A percentile compares a stretch with the other conserved stretches of the same genome.
These are phyloP conservation scores for Phytopythium aichiense DNA, from an alignment of 352 stramenopile species.

Conservation along the genomic window DNA sequence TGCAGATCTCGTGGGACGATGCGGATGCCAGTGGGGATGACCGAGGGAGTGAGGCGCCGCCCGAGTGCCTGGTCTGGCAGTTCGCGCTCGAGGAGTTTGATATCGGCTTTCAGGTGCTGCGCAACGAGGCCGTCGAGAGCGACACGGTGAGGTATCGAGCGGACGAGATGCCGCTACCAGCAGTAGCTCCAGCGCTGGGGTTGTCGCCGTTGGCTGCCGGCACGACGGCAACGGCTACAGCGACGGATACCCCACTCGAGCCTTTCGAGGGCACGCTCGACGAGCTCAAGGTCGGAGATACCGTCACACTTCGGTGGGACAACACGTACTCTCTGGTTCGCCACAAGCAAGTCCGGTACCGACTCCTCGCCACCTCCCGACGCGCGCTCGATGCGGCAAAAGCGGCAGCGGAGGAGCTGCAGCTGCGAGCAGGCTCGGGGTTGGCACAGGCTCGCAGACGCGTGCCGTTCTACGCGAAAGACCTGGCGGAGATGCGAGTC, in stretches of 20 bases:
- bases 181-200: too few relatives aligned
- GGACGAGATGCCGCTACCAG: not conserved
- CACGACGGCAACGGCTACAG: not conserved
- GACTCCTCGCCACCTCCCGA: constrained; percentile 39
- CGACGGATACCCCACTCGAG: not conserved
- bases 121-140: constrained; percentile 29
- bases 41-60: constrained; percentile 5
- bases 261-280: constrained; percentile 35
- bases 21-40: constrained; percentile 9
- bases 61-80: constrained; percentile 55
- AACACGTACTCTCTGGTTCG: constrained; percentile 76
- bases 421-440: constrained; percentile 2
- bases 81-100: constrained; percentile 59
- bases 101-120: constrained; percentile 55
- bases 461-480: constrained; percentile 32
- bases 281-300: constrained; percentile 19
- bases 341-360: constrained; percentile 60
- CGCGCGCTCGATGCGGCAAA: constrained; percentile 39
- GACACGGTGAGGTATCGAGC: constrained; percentile 39
- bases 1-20: constrained; percentile 19
- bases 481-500: constrained; percentile 28
- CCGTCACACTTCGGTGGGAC: constrained; percentile 66
- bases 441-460: constrained; percentile 3
- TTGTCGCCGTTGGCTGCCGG: not conserved
- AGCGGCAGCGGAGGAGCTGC: constrained; percentile 40